Base-by-base conservation (phyloP, 257 asterid genomes). In the Voacanga thouarsii region DNA sequence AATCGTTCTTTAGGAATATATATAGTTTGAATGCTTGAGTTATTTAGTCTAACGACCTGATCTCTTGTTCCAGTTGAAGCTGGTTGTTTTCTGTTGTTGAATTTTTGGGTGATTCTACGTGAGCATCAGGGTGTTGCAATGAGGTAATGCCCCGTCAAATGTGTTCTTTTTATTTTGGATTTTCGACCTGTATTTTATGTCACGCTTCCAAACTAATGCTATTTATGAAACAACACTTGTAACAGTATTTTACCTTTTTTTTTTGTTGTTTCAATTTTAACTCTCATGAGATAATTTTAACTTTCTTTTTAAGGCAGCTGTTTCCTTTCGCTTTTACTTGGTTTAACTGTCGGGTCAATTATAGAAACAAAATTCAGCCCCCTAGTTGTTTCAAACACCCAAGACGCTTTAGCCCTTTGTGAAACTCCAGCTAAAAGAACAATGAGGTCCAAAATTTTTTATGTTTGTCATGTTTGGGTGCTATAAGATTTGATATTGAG, bases 51-150 rank as follows among this genome's bases (percentile, higher is more conserved):
- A 21, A 60, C 53, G 26, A 5, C 68, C 43, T 74, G 47, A 64
- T 82, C 69, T 53, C 69, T 37, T 66, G 78, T 71, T 59, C 56
- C 72, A 18, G 47, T 79, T 60, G 67, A 69, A 26, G 75, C 66
- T 70, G 79, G 77, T 77, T 61, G 18, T 64, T 57, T 55, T 78
- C 14, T 26, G 53, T 61, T 67, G 81, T 69, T 45, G 87, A 77
- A 47, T 39, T 28, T 51, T 80, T 71, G 45, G 82, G 78, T 33
- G 71, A 39, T 75, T 71, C 67, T 49, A 18, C 64, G 66, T 67
- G 63, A 43, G 65, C 51, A 37, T 83, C 76, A 16, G 72, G 63
- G 80, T 79, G 49, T 76, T 73, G 65, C 76, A 77, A 82, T 84
- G 80, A 71, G 82, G 80, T 87, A 78, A 65, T 9, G 49, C 67